Base-by-base conservation (phyloP, 1,284 basidiomycete genomes). In the Fomitopsis palustris region DNA sequence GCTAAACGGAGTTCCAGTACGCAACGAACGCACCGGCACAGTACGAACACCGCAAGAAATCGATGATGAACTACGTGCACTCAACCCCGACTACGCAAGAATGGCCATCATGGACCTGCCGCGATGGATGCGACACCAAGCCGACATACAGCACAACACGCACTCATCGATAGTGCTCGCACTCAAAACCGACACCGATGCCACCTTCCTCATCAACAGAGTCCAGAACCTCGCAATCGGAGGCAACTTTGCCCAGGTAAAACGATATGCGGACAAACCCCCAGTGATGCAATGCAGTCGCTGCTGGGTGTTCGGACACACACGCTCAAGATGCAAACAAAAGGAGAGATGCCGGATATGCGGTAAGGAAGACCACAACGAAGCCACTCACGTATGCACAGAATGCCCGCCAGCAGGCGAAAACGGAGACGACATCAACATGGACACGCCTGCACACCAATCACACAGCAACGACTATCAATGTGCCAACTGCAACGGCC, bases 241-340 rank as follows among this genome's bases (percentile, higher is more conserved):
- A 6, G 55, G 43, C 21, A 23, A 29, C 9, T 56, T 49, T 37
- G 37, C 39, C 49, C 29, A 52, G 39, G 55, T 43, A 55, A 8
- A 21, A 35, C 21, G 54, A 8, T 56, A 56, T 35, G 37, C 47
- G 3, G 55, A 56, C 55, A 49, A 39, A 23, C 55, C 55, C 4
- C 55, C 55, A 31, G 35, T 56, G 12, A 35, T 49, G 21, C 55
- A 49, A 38, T 56, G 55, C 47, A 49, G 33, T 21, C 31, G 33
- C 7, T 56, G 55, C 55, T 56, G 45, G 55, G 31, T n/a, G n/a
- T 51, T 25, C 35, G 45, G 27, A 31, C 55, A 56, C 47, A 27
- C 55, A 7, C 12, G 35, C 43, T 23, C 25, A 23, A n/a, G n/a
- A n/a, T n/a, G n/a, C n/a, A n/a, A n/a, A n/a, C n/a, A n/a, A n/a